phyloP scores from a whole-genome alignment of 768 basidiomycete species.

The Lactarius deliciosus region DNA sequence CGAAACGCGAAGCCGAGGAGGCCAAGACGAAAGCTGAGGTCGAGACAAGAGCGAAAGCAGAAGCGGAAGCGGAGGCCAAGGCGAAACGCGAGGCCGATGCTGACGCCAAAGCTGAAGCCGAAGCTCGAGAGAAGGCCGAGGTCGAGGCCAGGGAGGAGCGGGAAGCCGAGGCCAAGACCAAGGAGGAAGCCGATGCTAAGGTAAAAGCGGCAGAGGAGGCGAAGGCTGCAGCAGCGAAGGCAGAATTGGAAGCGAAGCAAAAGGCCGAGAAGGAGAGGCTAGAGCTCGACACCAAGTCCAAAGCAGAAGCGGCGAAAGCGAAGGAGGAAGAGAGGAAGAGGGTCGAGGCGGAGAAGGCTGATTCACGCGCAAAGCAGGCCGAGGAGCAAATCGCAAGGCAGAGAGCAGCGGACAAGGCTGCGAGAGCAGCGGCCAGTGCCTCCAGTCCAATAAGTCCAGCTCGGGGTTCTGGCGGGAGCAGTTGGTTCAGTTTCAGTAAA shows the following conservation, averaged over 20 bases:
- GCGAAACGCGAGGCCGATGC: background rate
- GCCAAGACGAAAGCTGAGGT: background rate
- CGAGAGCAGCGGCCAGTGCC: background rate
- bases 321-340: background rate
- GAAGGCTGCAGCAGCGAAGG: background rate
- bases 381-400: background rate
- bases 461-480: background rate
- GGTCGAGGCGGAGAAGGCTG: constrained; percentile 1
- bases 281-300: background rate
- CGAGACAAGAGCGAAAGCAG: no score
- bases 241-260: background rate
- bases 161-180: background rate
- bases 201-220: background rate
- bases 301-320: background rate
- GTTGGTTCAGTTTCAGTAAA: constrained; percentile 2
- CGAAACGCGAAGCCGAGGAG: background rate
- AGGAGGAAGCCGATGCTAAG: background rate
- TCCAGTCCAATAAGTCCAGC: constrained; percentile 15
- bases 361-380: background rate
- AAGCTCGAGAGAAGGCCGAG: background rate
- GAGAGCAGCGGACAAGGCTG: constrained; percentile 13
- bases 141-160: background rate
- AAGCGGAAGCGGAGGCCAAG: background rate
- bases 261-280: background rate
- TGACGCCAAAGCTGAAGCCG: background rate